Conservation (phyloP, 1,284 basidiomycete species). For the Microbotryomycetes sp. region DNA sequence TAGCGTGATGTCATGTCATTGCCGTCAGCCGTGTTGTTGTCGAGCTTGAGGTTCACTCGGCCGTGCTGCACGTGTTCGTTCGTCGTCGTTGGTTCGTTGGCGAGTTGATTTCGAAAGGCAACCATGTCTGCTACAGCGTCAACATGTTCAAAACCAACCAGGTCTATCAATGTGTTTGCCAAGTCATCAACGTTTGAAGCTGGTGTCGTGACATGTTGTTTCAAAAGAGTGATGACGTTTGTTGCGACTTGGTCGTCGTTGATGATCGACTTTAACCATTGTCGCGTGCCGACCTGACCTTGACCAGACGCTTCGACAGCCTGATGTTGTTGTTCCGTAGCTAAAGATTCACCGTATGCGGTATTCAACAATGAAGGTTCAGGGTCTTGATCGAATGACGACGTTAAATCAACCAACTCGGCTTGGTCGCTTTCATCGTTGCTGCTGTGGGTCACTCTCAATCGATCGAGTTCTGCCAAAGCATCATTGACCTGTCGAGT, state of each 20-base stretch:
- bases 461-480: background rate
- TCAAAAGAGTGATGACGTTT: background rate
- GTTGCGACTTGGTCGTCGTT: background rate
- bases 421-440: background rate
- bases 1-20: slow-evolving; percentile 10
- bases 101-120: background rate
- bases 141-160: background rate
- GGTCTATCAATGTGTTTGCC: background rate
- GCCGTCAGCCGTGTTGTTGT: background rate
- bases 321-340: background rate
- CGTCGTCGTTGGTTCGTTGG: background rate
- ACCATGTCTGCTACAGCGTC: background rate
- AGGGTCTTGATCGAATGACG: background rate
- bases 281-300: background rate
- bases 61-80: background rate
- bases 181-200: background rate
- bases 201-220: background rate
- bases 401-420: slow-evolving; percentile 10
- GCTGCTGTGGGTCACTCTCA: background rate
- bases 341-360: background rate
- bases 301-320: background rate
- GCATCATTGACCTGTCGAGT: too few species aligned
- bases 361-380: background rate
- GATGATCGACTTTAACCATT: background rate
- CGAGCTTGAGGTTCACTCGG: background rate